phyloP scores from a whole-genome alignment of 352 stramenopile genomes.

The Globisporangium camurandrum region DNA sequence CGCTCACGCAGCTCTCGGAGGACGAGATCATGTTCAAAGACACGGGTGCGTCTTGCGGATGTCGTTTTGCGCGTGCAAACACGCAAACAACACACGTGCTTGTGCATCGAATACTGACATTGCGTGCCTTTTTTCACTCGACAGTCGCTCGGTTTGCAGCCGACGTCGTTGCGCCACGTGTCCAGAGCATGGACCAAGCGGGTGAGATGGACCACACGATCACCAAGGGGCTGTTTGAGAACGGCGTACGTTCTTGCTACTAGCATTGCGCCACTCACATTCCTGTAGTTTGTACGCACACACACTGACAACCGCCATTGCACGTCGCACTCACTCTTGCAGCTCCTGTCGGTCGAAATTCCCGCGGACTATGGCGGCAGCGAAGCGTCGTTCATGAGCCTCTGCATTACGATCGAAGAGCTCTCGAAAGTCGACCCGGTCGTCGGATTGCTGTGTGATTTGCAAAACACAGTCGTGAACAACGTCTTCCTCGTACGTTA shows the following conservation, averaged over 20 bases:
- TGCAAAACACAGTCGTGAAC: conserved; percentile 94
- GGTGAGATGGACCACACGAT: conserved; percentile 88
- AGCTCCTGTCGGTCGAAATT: conserved; percentile 95
- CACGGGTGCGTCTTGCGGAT: conserved; percentile 14
- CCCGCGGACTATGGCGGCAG: conserved; percentile 88
- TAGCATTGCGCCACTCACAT: neutral
- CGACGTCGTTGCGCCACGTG: conserved; percentile 79
- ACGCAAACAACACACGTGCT: too few relatives aligned
- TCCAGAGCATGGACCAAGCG: conserved; percentile 90
- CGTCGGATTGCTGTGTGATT: conserved; percentile 92
- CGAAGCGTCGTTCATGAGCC: conserved; percentile 92
- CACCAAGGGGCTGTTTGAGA: conserved; percentile 89
- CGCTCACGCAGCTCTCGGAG: conserved; percentile 52
- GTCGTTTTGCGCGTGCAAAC: neutral
- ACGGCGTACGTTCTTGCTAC: conserved; percentile 42
- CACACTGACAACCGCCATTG: neutral
- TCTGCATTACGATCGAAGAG: conserved; percentile 95
- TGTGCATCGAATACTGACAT: too few relatives aligned
- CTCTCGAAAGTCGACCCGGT: conserved; percentile 93
- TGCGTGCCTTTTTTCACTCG: neutral
- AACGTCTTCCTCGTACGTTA: conserved; percentile 91
- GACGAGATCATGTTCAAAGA: conserved; percentile 71
- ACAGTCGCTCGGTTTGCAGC: conserved; percentile 80
- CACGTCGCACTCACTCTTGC: too few relatives aligned
- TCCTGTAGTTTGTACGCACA: neutral